Conservation (phyloP, 768 basidiomycete species). For the Trametes cubensis region DNA sequence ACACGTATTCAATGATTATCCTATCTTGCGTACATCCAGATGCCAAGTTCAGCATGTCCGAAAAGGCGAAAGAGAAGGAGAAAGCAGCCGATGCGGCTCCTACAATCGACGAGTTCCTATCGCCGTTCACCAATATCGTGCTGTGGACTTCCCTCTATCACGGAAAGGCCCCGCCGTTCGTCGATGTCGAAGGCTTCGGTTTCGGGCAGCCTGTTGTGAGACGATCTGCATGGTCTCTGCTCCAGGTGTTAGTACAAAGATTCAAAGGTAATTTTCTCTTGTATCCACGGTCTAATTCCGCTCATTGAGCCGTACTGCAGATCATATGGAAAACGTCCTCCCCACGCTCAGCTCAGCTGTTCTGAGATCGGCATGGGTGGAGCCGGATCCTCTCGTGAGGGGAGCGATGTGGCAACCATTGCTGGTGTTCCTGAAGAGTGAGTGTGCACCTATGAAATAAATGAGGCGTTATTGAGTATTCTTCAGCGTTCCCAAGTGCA, state of each 20-base stretch:
- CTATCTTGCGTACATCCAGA: not conserved
- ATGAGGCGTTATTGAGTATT: not conserved
- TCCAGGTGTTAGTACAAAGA: constrained; percentile 47
- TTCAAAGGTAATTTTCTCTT: constrained; percentile 45
- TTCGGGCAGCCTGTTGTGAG: constrained; percentile 71
- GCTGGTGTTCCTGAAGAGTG: constrained; percentile 73
- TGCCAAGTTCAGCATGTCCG: constrained; percentile 10
- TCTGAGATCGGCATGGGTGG: constrained; percentile 70
- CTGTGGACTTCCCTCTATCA: constrained; percentile 65
- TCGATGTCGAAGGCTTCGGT: constrained; percentile 54
- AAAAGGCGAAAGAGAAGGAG: constrained; percentile 7
- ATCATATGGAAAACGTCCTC: constrained; percentile 37
- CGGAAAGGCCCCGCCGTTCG: constrained; percentile 45
- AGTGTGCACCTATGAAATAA: constrained; percentile 14
- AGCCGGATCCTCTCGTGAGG: constrained; percentile 72
- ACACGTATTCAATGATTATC: constrained; percentile 10
- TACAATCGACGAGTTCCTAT: constrained; percentile 36
- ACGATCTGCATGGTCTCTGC: constrained; percentile 65
- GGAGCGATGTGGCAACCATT: constrained; percentile 69
- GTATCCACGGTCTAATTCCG: too few species aligned
- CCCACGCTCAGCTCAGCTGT: constrained; percentile 57
- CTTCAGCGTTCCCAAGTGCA: constrained; percentile 59
- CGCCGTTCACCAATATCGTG: constrained; percentile 50
- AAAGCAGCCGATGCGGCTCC: not conserved
- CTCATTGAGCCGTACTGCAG: constrained; percentile 19